Conservation (phyloP, 768 basidiomycete species). For the Amanita inopinata region DNA sequence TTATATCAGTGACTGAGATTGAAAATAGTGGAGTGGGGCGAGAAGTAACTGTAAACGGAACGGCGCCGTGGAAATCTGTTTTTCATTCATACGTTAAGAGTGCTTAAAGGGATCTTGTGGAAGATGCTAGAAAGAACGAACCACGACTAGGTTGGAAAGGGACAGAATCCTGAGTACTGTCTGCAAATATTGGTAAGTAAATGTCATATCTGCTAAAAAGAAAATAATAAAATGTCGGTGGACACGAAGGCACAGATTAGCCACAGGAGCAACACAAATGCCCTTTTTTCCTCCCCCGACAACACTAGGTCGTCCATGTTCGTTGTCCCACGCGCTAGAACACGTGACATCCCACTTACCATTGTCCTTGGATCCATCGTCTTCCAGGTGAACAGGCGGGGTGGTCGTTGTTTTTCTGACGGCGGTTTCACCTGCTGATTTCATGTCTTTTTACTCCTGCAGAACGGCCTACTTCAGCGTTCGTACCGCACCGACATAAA, state of each 20-base stretch:
- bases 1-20: constrained; percentile 10
- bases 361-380: neutral
- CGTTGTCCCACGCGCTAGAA: neutral
- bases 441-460: too few relatives aligned
- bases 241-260: neutral
- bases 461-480: too few relatives aligned
- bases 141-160: neutral
- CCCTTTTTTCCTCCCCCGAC: neutral
- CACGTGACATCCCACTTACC: neutral
- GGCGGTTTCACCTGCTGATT: too few relatives aligned
- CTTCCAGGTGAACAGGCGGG: neutral
- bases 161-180: neutral
- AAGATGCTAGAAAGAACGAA: constrained; percentile 9
- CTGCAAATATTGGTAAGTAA: neutral
- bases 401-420: neutral
- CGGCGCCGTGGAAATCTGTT: constrained; percentile 21
- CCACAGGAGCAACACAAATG: neutral
- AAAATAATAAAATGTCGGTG: neutral
- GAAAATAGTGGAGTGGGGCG: constrained; percentile 12
- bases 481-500: neutral
- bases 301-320: too few relatives aligned
- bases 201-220: neutral
- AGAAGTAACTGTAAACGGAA: constrained; percentile 11
- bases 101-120: neutral
- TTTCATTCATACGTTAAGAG: neutral